Conservation (phyloP, 352 stramenopile genomes). For the Globisporangium camurandrum region DNA sequence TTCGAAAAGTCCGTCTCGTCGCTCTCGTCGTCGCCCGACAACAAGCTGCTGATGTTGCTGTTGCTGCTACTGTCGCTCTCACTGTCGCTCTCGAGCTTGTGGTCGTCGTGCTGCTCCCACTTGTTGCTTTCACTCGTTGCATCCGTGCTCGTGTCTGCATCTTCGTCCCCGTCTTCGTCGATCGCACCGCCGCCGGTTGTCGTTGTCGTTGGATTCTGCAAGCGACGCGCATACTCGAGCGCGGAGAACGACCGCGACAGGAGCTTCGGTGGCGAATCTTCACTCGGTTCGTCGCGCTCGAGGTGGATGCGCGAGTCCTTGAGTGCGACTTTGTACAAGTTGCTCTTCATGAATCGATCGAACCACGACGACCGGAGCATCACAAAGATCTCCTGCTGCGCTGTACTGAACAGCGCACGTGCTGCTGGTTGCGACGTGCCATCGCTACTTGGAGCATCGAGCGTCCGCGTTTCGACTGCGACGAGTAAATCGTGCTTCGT, state of each 20-base stretch:
- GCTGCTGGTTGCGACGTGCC: slow-evolving; percentile 31
- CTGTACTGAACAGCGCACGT: slow-evolving; percentile 45
- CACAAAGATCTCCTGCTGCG: slow-evolving; percentile 77
- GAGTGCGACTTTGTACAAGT: slow-evolving; percentile 71
- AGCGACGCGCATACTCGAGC: slow-evolving; percentile 18
- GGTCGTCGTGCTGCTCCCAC: slow-evolving; percentile 9
- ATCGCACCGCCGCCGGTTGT: slow-evolving; percentile 5
- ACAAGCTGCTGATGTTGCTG: slow-evolving; percentile 25
- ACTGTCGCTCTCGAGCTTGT: slow-evolving; percentile 18
- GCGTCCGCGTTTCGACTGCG: slow-evolving; percentile 28
- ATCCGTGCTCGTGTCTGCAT: slow-evolving; percentile 6
- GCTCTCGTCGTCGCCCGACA: too few relatives aligned
- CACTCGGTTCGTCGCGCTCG: slow-evolving; percentile 45
- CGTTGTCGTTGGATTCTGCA: background rate
- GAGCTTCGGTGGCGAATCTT: slow-evolving; percentile 61
- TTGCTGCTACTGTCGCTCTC: slow-evolving; percentile 28
- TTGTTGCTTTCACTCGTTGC: slow-evolving; percentile 6
- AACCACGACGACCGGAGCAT: slow-evolving; percentile 80
- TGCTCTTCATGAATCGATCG: slow-evolving; percentile 78
- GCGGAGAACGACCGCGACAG: slow-evolving; percentile 53
- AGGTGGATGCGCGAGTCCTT: slow-evolving; percentile 66
- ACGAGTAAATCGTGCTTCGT: slow-evolving; percentile 67
- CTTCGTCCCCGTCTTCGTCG: slow-evolving; percentile 5
- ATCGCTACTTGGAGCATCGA: slow-evolving; percentile 40
- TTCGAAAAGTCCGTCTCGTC: slow-evolving; percentile 42